A percentile compares a stretch with the other conserved stretches of the same genome.
These are phyloP conservation scores for Penicillium crustosum DNA, from an alignment of 2,329 filamentous ascomycete genomes.

Conservation along the genomic window DNA sequence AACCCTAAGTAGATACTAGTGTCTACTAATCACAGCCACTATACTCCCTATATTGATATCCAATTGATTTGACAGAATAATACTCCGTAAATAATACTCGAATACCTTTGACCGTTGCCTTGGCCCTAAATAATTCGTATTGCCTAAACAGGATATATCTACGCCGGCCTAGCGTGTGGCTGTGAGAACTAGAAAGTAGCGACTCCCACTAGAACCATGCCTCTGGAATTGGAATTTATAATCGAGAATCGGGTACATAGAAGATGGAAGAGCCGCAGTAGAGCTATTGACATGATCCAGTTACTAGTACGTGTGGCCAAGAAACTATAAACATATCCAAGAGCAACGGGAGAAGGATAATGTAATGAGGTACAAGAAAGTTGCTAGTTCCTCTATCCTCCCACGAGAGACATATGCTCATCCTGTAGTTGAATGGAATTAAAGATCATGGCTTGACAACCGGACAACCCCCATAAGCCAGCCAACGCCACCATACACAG, in stretches of 20 bases:
- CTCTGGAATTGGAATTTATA: neutral
- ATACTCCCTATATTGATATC: no score
- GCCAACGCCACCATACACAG: slow-evolving; percentile 22
- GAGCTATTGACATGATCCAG: neutral
- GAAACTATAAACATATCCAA: neutral
- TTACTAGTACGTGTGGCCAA: neutral
- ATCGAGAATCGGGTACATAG: neutral
- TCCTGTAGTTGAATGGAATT: slow-evolving; percentile 9
- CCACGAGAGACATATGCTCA: slow-evolving; percentile 4
- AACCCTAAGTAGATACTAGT: neutral
- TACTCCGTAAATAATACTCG: no score
- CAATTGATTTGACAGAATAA: no score
- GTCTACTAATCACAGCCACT: no score
- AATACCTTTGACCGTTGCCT: no score
- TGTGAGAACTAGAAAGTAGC: neutral
- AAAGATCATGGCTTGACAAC: slow-evolving; percentile 10
- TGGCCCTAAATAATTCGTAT: no score
- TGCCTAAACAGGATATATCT: neutral
- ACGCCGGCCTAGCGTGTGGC: neutral
- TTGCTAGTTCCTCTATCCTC: neutral
- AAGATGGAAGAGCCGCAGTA: neutral
- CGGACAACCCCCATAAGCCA: neutral
- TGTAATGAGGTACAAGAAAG: slow-evolving; percentile 5
- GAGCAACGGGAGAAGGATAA: neutral
- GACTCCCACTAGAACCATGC: neutral